Evolutionary conservation across 129 eudicot species (phyloP).

Genomic region (Pulicaria dysenterica): DNA sequence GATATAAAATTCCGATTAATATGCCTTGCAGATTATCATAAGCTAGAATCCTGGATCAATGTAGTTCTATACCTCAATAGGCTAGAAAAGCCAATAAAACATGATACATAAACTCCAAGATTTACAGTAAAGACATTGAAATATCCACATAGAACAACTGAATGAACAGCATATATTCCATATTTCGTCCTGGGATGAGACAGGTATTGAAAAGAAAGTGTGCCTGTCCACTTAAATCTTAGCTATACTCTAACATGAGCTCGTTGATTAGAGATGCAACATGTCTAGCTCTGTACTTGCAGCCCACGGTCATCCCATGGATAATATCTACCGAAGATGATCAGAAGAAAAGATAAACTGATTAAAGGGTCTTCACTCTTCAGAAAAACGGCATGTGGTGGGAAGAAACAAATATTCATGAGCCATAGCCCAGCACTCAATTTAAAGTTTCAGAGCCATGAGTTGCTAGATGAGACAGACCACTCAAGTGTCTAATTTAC

Average conservation of each 20-base stretch:
- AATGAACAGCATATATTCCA: conserved; percentile 3
- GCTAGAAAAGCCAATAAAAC: neutral
- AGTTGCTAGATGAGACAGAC: neutral
- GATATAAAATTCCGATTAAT: neutral
- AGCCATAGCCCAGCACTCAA: neutral
- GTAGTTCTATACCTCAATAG: neutral
- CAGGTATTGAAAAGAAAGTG: neutral
- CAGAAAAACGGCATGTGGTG: neutral
- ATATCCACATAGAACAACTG: neutral
- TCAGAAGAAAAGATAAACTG: no score
- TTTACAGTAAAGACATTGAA: neutral
- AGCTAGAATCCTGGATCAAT: neutral
- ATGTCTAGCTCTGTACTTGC: no score
- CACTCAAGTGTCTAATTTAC: neutral
- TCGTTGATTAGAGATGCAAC: no score
- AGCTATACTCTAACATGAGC: neutral
- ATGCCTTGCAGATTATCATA: conserved; percentile 13
- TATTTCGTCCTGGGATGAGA: neutral
- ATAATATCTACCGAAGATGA: no score
- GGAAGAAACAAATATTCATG: neutral
- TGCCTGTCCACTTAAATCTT: neutral
- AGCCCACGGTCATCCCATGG: no score
- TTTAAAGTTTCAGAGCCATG: neutral
- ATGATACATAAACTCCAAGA: neutral
- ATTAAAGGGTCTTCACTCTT: no score